Base-by-base conservation (phyloP, 2,329 filamentous ascomycete genomes). In the Microdochium paspali region DNA sequence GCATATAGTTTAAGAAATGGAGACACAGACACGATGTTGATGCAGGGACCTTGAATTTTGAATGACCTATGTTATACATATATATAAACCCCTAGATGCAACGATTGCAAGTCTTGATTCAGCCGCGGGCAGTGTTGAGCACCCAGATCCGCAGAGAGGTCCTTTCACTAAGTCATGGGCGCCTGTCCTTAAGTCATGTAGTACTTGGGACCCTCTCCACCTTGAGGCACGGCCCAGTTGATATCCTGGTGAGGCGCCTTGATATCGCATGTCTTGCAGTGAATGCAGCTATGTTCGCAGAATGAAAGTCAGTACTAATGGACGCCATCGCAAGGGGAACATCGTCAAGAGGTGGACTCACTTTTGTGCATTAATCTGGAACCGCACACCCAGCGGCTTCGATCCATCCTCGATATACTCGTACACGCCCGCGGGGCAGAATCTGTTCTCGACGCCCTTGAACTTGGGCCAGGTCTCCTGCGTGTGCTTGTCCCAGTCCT, bases 231-330 rank as follows among this genome's bases (percentile, higher is more conserved):
- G 57, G 89, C 81, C 89, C 89, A 95, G 67, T 95, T 96, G 68
- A 98, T 97, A 63, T 97, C 93, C 71, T 98, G 93, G 52, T 84
- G 80, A 7, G 93, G 93, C 15, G 89, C 91, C 72, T 98, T 98
- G 72, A 98, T 98, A 67, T 98, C 93, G 66, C 93, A 98, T 13
- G 93, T 98, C 78, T 98, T 98, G 77, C 93, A 98, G 70, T 98
- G 93, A 54, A 98, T 95, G 66, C 93, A 98, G 70, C 90, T 95
- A 28, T 7, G 13, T 28, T 28, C 7, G n/a, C n/a, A 7, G 21
- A 45, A 32, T 23, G 31, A 18, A 45, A 24, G n/a, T 10, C 24
- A 20, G 46, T 43, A 25, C 6, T n/a, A 6, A 40, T 40, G 7
- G n/a, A n/a, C n/a, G n/a, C n/a, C 18, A n/a, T n/a, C 18, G 32